phyloP scores from a whole-genome alignment of 164 flowering plant species.

The Umbilicus rupestris region DNA sequence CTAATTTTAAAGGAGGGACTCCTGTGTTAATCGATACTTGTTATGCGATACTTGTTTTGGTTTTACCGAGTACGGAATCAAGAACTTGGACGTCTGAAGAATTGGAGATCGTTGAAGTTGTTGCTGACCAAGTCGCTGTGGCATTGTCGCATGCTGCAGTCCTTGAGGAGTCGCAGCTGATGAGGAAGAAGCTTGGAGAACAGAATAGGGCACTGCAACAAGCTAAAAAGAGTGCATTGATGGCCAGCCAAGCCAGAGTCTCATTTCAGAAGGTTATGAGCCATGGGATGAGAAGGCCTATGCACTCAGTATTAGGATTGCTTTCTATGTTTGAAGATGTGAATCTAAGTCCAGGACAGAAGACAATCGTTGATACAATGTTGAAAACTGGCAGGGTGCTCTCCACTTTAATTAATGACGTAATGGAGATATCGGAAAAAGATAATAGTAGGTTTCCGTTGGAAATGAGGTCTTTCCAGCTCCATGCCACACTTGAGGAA shows the following conservation, averaged over 20 bases:
- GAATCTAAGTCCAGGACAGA: conserved; percentile 25
- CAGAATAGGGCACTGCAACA: conserved; percentile 40
- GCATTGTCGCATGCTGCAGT: conserved; percentile 68
- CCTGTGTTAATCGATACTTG: conserved; percentile 27
- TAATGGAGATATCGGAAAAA: conserved; percentile 29
- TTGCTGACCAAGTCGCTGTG: conserved; percentile 66
- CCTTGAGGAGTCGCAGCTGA: conserved; percentile 50
- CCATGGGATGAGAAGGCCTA: conserved; percentile 45
- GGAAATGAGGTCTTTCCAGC: conserved; percentile 29
- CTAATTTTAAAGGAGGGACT: conserved; percentile 42
- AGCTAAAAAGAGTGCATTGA: conserved; percentile 40
- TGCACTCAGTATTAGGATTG: conserved; percentile 42
- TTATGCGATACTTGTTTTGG: conserved; percentile 46
- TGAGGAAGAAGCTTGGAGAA: conserved; percentile 42
- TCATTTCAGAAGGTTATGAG: conserved; percentile 54
- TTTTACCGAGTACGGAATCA: conserved; percentile 29
- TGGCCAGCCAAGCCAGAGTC: conserved; percentile 49
- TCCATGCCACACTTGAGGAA: conserved; percentile 42
- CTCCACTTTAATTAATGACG: conserved; percentile 46
- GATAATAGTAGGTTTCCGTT: conserved; percentile 23
- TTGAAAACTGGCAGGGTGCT: conserved; percentile 35
- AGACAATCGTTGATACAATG: conserved; percentile 39
- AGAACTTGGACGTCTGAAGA: conserved; percentile 32
- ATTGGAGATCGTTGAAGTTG: conserved; percentile 54
- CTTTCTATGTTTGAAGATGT: conserved; percentile 41